Base-by-base conservation (phyloP, 2,329 filamentous ascomycete genomes). In the Aspergillus tubingensis region DNA sequence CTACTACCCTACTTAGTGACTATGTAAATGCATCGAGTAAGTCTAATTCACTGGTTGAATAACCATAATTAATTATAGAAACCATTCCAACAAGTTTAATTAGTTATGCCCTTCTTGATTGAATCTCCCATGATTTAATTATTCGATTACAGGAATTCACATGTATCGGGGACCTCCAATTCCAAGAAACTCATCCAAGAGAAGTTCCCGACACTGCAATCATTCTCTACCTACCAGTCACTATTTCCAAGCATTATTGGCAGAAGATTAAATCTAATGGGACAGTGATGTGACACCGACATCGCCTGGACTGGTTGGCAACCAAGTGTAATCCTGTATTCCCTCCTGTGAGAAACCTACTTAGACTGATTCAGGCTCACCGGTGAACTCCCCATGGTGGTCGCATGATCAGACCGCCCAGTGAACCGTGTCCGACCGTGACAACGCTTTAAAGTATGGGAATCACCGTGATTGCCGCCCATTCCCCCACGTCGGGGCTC, bases 401-500 rank as follows among this genome's bases (percentile, higher is more conserved):
- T 44, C 41, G 41, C 41, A 44, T 44, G 41, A 44, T 44, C 41
- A 44, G 41, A 44, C 30, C 47, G 15, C 47, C 47, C 47, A 30
- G n/a, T 17, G 47, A 50, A n/a, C 47, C 47, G 47, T 50, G 47
- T 30, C 47, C 41, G 21, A 44, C 41, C 41, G 21, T 15, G 41
- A 50, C 47, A 27, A 15, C 7, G 10, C 15, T 17, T 10, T 30
- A 30, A 30, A 30, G 27, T 30, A 30, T 30, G 27, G 27, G 27
- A 30, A 30, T 11, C 27, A 30, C 27, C 27, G 27, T 30, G 27
- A 30, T 5, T 17, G 11, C 32, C 10, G 32, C 11, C 32, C 11
- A 36, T 36, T 50, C 47, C 47, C 47, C 47, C 47, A 50, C 47
- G 25, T 27, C 47, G 47, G 47, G 47, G 47, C 47, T 50, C 25